Conservation (phyloP, 192 early-diverging fungal genomes). For the Coemansia sp. region DNA sequence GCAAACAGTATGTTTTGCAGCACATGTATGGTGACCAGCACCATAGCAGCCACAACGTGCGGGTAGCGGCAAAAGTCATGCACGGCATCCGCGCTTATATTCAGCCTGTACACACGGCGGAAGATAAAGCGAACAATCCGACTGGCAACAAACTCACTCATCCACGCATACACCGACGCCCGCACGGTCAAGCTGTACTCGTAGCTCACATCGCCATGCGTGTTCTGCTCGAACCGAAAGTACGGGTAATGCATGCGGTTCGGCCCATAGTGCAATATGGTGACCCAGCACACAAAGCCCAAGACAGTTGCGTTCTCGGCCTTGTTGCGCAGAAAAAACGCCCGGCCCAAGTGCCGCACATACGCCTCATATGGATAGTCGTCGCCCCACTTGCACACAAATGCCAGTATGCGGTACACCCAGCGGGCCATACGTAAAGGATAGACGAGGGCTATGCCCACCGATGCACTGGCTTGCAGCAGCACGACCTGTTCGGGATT, state of each 20-base stretch:
- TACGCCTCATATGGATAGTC: slow-evolving; percentile 67
- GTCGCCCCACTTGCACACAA: slow-evolving; percentile 58
- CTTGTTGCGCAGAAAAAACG: slow-evolving; percentile 70
- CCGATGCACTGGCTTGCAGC: slow-evolving; percentile 67
- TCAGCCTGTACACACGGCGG: slow-evolving; percentile 56
- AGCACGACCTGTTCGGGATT: slow-evolving; percentile 65
- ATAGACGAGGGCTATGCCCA: slow-evolving; percentile 76
- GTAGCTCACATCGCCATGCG: slow-evolving; percentile 57
- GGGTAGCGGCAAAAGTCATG: slow-evolving; percentile 69
- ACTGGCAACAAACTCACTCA: slow-evolving; percentile 64
- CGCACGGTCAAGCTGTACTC: slow-evolving; percentile 60
- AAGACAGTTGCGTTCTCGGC: slow-evolving; percentile 79
- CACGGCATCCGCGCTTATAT: slow-evolving; percentile 64
- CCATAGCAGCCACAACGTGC: slow-evolving; percentile 64
- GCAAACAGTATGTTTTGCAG: slow-evolving; percentile 71
- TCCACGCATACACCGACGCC: slow-evolving; percentile 65
- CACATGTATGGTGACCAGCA: slow-evolving; percentile 71
- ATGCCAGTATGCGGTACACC: slow-evolving; percentile 54
- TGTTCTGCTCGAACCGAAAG: slow-evolving; percentile 59
- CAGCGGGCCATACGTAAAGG: slow-evolving; percentile 67
- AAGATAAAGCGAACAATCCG: slow-evolving; percentile 66
- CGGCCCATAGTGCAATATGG: slow-evolving; percentile 69
- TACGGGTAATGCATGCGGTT: slow-evolving; percentile 68
- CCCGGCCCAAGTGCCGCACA: slow-evolving; percentile 65
- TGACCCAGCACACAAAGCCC: slow-evolving; percentile 71